phyloP scores from a whole-genome alignment of 352 stramenopile species.

The Halophytophthora batemanensis region DNA sequence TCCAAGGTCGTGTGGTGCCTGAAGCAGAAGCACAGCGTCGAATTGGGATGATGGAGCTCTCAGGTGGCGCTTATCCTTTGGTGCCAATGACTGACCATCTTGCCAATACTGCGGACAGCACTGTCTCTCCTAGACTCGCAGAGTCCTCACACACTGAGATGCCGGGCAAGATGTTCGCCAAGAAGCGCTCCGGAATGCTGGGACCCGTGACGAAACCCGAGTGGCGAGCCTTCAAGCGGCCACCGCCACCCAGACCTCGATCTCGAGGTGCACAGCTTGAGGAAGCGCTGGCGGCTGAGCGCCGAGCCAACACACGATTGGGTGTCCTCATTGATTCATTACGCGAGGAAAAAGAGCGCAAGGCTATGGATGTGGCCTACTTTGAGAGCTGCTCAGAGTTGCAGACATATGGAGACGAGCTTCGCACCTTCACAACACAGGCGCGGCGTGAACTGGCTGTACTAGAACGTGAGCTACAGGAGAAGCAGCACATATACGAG shows the following conservation, averaged over 20 bases:
- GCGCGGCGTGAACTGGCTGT: slow-evolving; percentile 31
- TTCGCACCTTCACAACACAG: slow-evolving; percentile 43
- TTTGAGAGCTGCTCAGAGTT: slow-evolving; percentile 67
- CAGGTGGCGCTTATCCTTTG: slow-evolving; percentile 38
- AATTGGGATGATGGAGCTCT: slow-evolving; percentile 59
- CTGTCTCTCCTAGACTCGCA: slow-evolving; percentile 4
- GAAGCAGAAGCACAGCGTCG: slow-evolving; percentile 50
- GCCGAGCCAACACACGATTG: slow-evolving; percentile 36
- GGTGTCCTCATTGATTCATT: slow-evolving; percentile 45
- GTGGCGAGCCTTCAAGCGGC: slow-evolving; percentile 24
- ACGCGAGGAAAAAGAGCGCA: slow-evolving; percentile 68
- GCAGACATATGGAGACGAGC: slow-evolving; percentile 46
- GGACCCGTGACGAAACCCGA: slow-evolving; percentile 65
- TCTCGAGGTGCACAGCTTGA: slow-evolving; percentile 73
- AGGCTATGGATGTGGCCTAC: slow-evolving; percentile 76
- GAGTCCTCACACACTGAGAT: slow-evolving; percentile 10
- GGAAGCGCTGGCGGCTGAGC: slow-evolving; percentile 55
- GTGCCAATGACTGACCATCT: slow-evolving; percentile 10
- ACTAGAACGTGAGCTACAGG: slow-evolving; percentile 37
- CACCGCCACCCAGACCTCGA: slow-evolving; percentile 37
- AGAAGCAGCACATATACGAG: slow-evolving; percentile 57
- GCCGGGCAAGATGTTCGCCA: slow-evolving; percentile 36
- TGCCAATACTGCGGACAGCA: slow-evolving; percentile 11
- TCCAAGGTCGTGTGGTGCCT: slow-evolving; percentile 67
- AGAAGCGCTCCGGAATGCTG: slow-evolving; percentile 69